Evolutionary conservation across 2,329 filamentous ascomycete genomes (phyloP).

Genomic region (Hymenotorrendiella dingleyae): DNA sequence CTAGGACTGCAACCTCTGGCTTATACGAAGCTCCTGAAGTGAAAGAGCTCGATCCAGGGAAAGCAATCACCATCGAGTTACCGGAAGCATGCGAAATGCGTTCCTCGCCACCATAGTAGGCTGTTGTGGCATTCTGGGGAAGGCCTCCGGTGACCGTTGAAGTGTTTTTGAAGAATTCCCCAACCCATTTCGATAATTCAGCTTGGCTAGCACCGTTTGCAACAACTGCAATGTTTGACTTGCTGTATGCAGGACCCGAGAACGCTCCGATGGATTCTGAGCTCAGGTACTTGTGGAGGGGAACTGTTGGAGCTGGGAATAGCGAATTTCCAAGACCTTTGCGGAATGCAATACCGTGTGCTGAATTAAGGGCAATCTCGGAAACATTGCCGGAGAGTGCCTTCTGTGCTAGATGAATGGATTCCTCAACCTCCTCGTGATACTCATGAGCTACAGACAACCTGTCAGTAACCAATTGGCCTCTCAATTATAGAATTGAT

Average conservation of each 20-base stretch:
- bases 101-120: conserved; percentile 95
- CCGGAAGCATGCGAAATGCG: conserved; percentile 70
- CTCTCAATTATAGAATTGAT: conserved; percentile 9
- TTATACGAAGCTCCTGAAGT: conserved; percentile 67
- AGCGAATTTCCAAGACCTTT: conserved; percentile 78
- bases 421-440: conserved; percentile 75
- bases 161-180: conserved; percentile 80
- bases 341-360: conserved; percentile 86
- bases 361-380: conserved; percentile 75
- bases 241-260: conserved; percentile 74
- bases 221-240: conserved; percentile 85
- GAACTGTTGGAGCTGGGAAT: conserved; percentile 64
- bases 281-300: conserved; percentile 74
- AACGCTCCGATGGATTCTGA: conserved; percentile 70
- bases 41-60: conserved; percentile 80
- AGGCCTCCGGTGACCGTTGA: conserved; percentile 45
- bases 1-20: conserved; percentile 82
- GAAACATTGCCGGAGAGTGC: conserved; percentile 56
- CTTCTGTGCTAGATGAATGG: conserved; percentile 74
- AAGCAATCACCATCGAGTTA: conserved; percentile 83
- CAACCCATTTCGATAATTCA: conserved; percentile 81
- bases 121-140: conserved; percentile 58
- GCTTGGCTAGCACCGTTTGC: conserved; percentile 77
- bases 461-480: conserved; percentile 8
- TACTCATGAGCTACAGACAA: conserved; percentile 69